Percentiles rank a stretch among this genome's conserved stretches.
Evolutionary conservation across 2,329 filamentous ascomycete species (phyloP).

Genomic region (Diaporthe sp.): DNA sequence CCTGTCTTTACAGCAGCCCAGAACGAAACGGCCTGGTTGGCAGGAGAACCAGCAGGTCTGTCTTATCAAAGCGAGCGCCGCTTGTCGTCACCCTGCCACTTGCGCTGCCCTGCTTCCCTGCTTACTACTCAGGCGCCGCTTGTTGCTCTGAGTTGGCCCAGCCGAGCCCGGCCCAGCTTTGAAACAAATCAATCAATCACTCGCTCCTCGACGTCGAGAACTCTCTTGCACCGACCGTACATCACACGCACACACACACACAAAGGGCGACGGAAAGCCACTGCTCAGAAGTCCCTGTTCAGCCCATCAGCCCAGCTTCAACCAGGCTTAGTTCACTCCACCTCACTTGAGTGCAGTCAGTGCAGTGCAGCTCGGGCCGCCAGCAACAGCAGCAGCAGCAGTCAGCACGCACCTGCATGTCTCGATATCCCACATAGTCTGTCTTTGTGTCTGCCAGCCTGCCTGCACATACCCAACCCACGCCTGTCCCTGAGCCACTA

Average conservation of each 20-base stretch:
- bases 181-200: conserved; percentile 23
- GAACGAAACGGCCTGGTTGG: background rate
- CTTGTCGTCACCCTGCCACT: conserved; percentile 1
- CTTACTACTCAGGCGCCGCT: background rate
- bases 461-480: conserved; percentile 12
- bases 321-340: background rate
- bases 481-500: conserved; percentile 7
- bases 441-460: background rate
- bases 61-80: background rate
- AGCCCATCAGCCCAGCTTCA: background rate
- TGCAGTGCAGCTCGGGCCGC: background rate
- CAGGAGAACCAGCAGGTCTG: conserved; percentile 11
- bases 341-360: background rate
- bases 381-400: background rate
- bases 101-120: background rate
- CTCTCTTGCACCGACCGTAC: background rate
- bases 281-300: background rate
- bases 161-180: conserved; percentile 21
- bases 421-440: conserved; percentile 11
- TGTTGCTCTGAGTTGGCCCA: conserved; percentile 4
- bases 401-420: background rate
- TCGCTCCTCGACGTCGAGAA: conserved; percentile 13
- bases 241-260: background rate
- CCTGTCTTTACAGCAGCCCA: conserved; percentile 4
- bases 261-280: conserved; percentile 17